A percentile compares a stretch with the other conserved stretches of the same genome.
Evolutionary conservation across 2,329 filamentous ascomycete genomes (phyloP).

Genomic region (Didymella arachidicola): DNA sequence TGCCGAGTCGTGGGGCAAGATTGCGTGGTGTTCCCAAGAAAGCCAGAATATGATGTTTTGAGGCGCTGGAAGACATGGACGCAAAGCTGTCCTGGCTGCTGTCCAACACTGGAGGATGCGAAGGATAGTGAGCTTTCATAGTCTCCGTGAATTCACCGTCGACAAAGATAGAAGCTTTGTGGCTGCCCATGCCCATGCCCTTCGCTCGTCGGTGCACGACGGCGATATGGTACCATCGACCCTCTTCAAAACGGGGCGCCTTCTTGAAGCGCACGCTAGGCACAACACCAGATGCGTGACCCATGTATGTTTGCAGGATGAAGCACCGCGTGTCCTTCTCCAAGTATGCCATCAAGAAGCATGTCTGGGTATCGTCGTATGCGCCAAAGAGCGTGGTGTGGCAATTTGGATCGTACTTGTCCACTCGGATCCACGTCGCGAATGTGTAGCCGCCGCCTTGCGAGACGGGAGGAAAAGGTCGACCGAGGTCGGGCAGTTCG

Average conservation of each 20-base stretch:
- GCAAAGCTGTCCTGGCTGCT: conserved; percentile 72
- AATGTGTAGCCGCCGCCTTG: conserved; percentile 85
- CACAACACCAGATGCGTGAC: conserved; percentile 67
- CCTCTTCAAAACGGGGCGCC: conserved; percentile 75
- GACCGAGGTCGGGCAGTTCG: conserved; percentile 85
- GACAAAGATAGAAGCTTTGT: conserved; percentile 87
- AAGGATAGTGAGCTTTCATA: conserved; percentile 86
- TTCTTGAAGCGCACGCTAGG: conserved; percentile 97
- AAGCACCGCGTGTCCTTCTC: conserved; percentile 94
- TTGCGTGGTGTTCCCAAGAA: conserved; percentile 94
- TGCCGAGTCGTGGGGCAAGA: conserved; percentile 77
- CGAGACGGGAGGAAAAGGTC: conserved; percentile 81
- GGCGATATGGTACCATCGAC: conserved; percentile 91
- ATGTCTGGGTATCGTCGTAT: conserved; percentile 89
- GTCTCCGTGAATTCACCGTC: conserved; percentile 95
- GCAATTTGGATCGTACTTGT: conserved; percentile 80
- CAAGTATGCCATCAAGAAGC: conserved; percentile 91
- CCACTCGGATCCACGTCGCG: conserved; percentile 85
- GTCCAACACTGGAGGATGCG: conserved; percentile 71
- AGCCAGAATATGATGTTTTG: conserved; percentile 78
- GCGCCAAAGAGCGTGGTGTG: conserved; percentile 97
- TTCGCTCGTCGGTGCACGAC: conserved; percentile 84
- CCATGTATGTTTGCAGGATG: conserved; percentile 94
- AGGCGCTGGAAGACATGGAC: conserved; percentile 67
- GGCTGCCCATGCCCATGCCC: conserved; percentile 68